Evolutionary conservation across 805 yeast genomes (phyloP).

Genomic region (Candida succiphila): DNA sequence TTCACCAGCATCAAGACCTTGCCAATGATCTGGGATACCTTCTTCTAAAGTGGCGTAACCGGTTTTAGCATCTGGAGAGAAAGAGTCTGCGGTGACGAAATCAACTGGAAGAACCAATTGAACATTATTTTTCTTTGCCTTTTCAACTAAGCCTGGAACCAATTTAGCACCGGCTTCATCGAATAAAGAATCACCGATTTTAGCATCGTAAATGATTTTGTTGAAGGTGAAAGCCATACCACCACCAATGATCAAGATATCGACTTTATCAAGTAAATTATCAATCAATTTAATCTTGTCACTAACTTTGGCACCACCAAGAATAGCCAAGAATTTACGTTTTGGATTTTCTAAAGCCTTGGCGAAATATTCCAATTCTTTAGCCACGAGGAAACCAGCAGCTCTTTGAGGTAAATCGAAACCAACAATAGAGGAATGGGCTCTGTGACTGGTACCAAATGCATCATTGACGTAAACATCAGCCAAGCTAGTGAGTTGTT

Average conservation of each 20-base stretch:
- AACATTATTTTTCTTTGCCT: constrained; percentile 94
- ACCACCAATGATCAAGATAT: constrained; percentile 92
- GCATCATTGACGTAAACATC: constrained; percentile 98
- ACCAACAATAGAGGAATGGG: constrained; percentile 99
- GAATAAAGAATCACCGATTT: constrained; percentile 86
- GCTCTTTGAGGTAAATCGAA: constrained; percentile 93
- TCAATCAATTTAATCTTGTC: constrained; percentile 98
- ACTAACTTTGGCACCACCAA: constrained; percentile 99
- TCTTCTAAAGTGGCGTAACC: constrained; percentile 78
- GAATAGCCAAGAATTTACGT: constrained; percentile 96
- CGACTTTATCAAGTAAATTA: constrained; percentile 93
- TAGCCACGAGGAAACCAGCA: constrained; percentile 96
- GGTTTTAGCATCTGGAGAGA: constrained; percentile 82
- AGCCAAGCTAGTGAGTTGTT: constrained; percentile 82
- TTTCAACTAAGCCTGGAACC: constrained; percentile 83
- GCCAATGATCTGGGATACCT: constrained; percentile 93
- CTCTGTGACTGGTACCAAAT: constrained; percentile 99
- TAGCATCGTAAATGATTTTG: constrained; percentile 77
- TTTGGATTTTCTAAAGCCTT: constrained; percentile 97
- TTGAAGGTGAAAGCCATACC: constrained; percentile 99
- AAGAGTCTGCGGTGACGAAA: constrained; percentile 91
- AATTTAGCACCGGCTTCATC: constrained; percentile 94
- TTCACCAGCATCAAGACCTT: constrained; percentile 96
- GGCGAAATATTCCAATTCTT: constrained; percentile 95
- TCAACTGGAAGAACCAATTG: constrained; percentile 92